These are phyloP conservation scores for Funneliformis geosporum DNA, from an alignment of 192 early-diverging fungal genomes.

Conservation along the genomic window DNA sequence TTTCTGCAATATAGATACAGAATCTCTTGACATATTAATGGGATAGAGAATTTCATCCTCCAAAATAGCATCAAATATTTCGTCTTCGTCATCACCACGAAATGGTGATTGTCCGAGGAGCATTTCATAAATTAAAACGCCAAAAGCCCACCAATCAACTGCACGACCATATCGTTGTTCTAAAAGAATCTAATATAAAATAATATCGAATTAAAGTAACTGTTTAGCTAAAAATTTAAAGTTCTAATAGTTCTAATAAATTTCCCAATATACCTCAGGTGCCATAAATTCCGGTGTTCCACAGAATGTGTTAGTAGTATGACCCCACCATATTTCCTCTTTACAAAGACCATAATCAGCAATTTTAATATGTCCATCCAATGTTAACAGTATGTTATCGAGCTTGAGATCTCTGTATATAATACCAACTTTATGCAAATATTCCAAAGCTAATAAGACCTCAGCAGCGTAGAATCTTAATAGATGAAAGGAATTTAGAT, in stretches of 20 bases:
- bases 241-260: not conserved
- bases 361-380: slow-evolving; percentile 96
- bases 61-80: slow-evolving; percentile 97
- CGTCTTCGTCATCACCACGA: slow-evolving; percentile 93
- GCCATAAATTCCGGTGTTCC: slow-evolving; percentile 99
- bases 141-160: slow-evolving; percentile 99
- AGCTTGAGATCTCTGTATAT: slow-evolving; percentile 97
- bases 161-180: slow-evolving; percentile 96
- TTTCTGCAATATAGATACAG: slow-evolving; percentile 88
- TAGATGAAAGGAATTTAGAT: not conserved
- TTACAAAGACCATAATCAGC: slow-evolving; percentile 99
- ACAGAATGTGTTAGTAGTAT: slow-evolving; percentile 92
- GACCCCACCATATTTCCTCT: slow-evolving; percentile 88
- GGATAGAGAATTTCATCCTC: slow-evolving; percentile 96
- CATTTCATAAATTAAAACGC: slow-evolving; percentile 88
- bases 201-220: not conserved
- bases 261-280: slow-evolving; percentile 61
- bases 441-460: slow-evolving; percentile 90
- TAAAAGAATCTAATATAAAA: slow-evolving; percentile 64
- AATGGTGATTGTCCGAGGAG: slow-evolving; percentile 91
- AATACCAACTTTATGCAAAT: slow-evolving; percentile 93
- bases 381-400: slow-evolving; percentile 91
- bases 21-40: slow-evolving; percentile 89
- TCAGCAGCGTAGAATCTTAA: slow-evolving; percentile 89
- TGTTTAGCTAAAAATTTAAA: not conserved